Percentiles rank a stretch among this genome's conserved stretches.
Conservation (phyloP, 179 eudicot species). For the Spinacia oleracea region DNA sequence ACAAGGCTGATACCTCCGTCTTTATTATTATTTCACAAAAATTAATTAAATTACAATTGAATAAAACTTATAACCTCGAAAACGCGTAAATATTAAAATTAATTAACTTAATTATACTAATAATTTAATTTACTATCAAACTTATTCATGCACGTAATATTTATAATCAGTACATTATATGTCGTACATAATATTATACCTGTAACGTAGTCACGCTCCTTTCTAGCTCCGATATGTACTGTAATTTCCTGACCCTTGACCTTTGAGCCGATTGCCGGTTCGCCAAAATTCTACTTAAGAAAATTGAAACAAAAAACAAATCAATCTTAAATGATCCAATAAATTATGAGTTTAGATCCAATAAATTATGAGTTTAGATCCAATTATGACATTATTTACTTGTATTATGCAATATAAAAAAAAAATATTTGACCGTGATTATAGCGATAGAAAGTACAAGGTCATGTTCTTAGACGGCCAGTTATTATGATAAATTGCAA, state of each 20-base stretch:
- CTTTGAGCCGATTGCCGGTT: constrained; percentile 92
- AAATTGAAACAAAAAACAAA: background rate
- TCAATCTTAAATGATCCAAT: background rate
- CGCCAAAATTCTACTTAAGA: constrained; percentile 62
- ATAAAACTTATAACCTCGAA: background rate
- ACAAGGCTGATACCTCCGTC: constrained; percentile 90
- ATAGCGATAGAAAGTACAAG: no score
- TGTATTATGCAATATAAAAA: background rate
- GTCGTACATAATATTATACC: constrained; percentile 36
- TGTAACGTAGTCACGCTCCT: constrained; percentile 79
- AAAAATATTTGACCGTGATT: no score
- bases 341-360: background rate
- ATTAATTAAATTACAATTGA: background rate
- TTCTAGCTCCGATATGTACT: constrained; percentile 91
- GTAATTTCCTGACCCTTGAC: constrained; percentile 82
- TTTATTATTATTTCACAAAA: constrained; percentile 18
- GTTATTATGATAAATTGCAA: no score
- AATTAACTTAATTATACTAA: background rate
- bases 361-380: constrained; percentile 17
- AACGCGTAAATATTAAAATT: background rate
- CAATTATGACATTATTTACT: background rate
- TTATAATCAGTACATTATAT: background rate
- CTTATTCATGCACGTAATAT: constrained; percentile 12
- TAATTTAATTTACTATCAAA: background rate
- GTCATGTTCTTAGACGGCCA: background rate